A percentile compares a stretch with the other conserved stretches of the same genome.
These are phyloP conservation scores for Podospora bellae-mahoneyi DNA, from an alignment of 495 filamentous ascomycete species.

Conservation along the genomic window DNA sequence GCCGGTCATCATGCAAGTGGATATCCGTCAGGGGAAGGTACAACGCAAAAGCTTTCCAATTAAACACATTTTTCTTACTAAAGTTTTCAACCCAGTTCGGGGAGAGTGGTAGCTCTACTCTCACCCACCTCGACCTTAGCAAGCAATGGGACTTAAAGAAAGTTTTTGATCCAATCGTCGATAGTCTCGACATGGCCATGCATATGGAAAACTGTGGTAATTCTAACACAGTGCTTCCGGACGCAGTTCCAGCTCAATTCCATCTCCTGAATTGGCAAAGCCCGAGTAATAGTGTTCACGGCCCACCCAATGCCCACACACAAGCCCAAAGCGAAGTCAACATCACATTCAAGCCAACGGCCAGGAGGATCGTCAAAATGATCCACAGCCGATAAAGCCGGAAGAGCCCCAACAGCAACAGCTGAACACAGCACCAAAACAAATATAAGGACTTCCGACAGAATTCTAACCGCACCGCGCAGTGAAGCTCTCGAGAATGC, in stretches of 20 bases:
- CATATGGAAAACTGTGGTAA: constrained; percentile 4
- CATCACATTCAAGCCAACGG: not conserved
- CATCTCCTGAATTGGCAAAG: not conserved
- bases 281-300: not conserved
- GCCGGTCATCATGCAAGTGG: constrained; percentile 24
- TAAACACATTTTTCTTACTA: constrained; percentile 1
- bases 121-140: constrained; percentile 7
- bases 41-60: constrained; percentile 13
- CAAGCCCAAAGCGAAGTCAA: not conserved
- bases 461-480: not conserved
- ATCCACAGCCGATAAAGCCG: not conserved
- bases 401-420: not conserved
- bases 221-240: not conserved
- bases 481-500: not conserved
- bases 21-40: constrained; percentile 19
- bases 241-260: not conserved
- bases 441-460: not conserved
- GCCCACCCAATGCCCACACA: not conserved
- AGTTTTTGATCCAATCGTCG: constrained; percentile 7
- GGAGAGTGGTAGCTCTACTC: constrained; percentile 2
- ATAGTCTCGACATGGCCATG: constrained; percentile 8
- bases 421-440: not conserved
- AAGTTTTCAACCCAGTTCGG: constrained; percentile 5
- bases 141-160: not conserved
- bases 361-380: too few species aligned